Conservation (phyloP, 2,329 filamentous ascomycete genomes). For the Westerdykella sp. region DNA sequence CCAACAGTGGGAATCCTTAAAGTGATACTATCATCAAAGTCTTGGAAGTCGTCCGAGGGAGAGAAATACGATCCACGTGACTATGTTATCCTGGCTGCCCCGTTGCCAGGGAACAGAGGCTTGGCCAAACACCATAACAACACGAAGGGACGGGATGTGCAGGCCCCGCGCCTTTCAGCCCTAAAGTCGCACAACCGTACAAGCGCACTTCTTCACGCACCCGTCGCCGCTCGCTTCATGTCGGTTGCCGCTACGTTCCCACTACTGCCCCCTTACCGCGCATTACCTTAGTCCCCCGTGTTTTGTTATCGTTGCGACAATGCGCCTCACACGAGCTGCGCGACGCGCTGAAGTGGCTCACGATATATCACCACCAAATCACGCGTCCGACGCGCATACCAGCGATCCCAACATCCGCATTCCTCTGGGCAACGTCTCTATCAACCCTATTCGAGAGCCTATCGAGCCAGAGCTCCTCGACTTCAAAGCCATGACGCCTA, state of each 20-base stretch:
- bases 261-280: not conserved
- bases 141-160: not conserved
- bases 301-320: constrained; percentile 10
- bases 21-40: no score
- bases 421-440: constrained; percentile 38
- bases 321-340: constrained; percentile 43
- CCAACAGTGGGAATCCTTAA: no score
- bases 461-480: constrained; percentile 13
- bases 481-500: constrained; percentile 25
- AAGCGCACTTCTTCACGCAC: not conserved
- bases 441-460: constrained; percentile 24
- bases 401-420: constrained; percentile 25
- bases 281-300: not conserved
- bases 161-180: not conserved
- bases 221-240: not conserved
- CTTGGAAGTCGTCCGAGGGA: no score
- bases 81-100: no score
- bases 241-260: not conserved
- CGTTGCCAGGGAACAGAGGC: no score
- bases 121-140: not conserved
- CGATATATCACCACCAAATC: constrained; percentile 13
- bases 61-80: no score
- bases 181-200: not conserved
- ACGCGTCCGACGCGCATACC: constrained; percentile 17
- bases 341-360: constrained; percentile 36